These are phyloP conservation scores for Abelmoschus esculentus DNA, from an alignment of 345 rosid genomes.

Conservation along the genomic window DNA sequence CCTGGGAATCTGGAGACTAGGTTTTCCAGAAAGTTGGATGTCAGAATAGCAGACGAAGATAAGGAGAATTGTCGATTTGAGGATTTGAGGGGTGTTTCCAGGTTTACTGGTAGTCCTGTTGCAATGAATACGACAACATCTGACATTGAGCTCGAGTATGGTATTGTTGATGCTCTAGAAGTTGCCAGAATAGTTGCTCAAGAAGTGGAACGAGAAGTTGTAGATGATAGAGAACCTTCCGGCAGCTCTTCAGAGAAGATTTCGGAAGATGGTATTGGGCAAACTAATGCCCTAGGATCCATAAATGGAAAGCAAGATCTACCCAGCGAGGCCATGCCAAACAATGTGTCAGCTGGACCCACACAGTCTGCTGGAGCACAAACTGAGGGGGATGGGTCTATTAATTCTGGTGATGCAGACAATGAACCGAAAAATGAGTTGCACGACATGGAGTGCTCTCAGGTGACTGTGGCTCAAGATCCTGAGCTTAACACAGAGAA, in stretches of 20 bases:
- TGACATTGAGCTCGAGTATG: constrained; percentile 58
- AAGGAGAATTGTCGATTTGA: constrained; percentile 27
- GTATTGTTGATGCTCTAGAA: constrained; percentile 81
- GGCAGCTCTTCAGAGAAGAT: constrained; percentile 55
- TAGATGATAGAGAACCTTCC: constrained; percentile 52
- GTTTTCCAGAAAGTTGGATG: constrained; percentile 27
- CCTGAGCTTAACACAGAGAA: constrained; percentile 43
- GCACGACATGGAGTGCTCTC: constrained; percentile 50
- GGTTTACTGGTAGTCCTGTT: constrained; percentile 31
- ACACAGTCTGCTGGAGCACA: constrained; percentile 32
- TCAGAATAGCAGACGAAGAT: constrained; percentile 29
- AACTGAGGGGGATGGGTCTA: constrained; percentile 25
- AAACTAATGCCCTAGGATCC: constrained; percentile 44
- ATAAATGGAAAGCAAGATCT: constrained; percentile 26
- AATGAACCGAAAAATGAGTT: constrained; percentile 30
- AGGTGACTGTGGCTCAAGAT: constrained; percentile 45
- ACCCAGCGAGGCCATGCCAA: constrained; percentile 20
- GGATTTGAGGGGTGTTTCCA: constrained; percentile 29
- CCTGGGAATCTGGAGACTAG: constrained; percentile 22
- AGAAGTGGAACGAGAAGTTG: constrained; percentile 81
- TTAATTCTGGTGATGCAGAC: constrained; percentile 27
- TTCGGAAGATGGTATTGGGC: constrained; percentile 33
- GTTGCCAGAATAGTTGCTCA: constrained; percentile 89
- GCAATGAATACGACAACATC: constrained; percentile 31
- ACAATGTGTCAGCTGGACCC: constrained; percentile 35